phyloP scores from a whole-genome alignment of 495 filamentous ascomycete genomes.

The Tuber melanosporum region DNA sequence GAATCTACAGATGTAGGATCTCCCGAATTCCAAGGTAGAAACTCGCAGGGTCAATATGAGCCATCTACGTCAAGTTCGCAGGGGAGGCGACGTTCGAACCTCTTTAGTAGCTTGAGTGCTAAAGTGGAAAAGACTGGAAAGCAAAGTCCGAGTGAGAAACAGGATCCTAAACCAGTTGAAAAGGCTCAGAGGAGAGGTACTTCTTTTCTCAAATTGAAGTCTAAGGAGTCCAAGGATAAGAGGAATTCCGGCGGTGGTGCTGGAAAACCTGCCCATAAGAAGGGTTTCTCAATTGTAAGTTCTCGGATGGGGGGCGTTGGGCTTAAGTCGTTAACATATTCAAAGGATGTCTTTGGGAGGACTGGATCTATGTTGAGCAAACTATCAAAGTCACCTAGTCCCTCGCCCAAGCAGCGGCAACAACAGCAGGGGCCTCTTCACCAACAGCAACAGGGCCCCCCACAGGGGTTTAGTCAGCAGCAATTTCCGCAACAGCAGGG shows the following conservation, averaged over 20 bases:
- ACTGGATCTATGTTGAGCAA: slow-evolving; percentile 33
- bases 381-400: slow-evolving; percentile 23
- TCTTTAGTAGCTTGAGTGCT: slow-evolving; percentile 17
- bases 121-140: slow-evolving; percentile 14
- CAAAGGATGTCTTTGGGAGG: slow-evolving; percentile 35
- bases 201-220: slow-evolving; percentile 24
- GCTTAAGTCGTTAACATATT: not conserved
- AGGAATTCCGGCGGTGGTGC: slow-evolving; percentile 19
- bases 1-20: slow-evolving; percentile 17
- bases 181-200: slow-evolving; percentile 24
- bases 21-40: not conserved
- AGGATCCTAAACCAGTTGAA: slow-evolving; percentile 14
- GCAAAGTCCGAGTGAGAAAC: slow-evolving; percentile 5
- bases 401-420: slow-evolving; percentile 15
- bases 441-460: slow-evolving; percentile 13
- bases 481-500: slow-evolving; percentile 14
- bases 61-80: slow-evolving; percentile 31
- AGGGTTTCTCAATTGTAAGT: slow-evolving; percentile 32
- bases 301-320: not conserved
- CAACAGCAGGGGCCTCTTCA: slow-evolving; percentile 16
- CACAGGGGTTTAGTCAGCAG: slow-evolving; percentile 8
- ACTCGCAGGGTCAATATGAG: slow-evolving; percentile 16
- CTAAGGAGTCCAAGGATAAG: slow-evolving; percentile 25
- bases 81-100: slow-evolving; percentile 23
- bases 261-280: slow-evolving; percentile 28